A percentile compares a stretch with the other conserved stretches of the same genome.
Evolutionary conservation across 176 grass and related monocot genomes (phyloP).

Genomic region (Oryza rufipogon): DNA sequence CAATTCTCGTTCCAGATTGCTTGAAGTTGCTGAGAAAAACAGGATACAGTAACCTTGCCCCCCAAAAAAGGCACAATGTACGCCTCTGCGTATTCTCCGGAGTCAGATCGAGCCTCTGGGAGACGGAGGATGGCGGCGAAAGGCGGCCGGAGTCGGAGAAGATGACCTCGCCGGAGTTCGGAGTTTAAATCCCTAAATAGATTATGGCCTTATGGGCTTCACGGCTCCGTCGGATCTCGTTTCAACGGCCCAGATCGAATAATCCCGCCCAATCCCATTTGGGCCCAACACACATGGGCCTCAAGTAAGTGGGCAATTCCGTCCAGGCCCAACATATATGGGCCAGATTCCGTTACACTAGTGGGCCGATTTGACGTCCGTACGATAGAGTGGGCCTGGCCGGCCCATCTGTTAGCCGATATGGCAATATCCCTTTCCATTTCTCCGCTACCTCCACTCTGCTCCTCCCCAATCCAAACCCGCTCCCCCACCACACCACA

Average conservation of each 20-base stretch:
- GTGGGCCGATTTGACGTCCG: not conserved
- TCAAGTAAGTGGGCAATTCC: too few species aligned
- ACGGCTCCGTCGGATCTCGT: too few species aligned
- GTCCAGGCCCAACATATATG: not conserved
- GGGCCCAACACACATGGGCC: not conserved
- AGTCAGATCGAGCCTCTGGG: not conserved
- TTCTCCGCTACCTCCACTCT: not conserved
- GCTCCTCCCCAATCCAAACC: not conserved
- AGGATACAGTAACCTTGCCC: too few species aligned
- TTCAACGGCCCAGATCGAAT: too few species aligned
- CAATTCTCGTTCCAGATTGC: not conserved
- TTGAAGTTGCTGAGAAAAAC: too few species aligned
- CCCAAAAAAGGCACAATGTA: too few species aligned
- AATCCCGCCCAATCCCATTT: not conserved
- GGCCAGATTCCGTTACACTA: not conserved
- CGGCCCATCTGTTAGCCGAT: not conserved
- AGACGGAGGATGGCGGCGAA: not conserved
- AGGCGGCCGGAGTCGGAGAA: not conserved
- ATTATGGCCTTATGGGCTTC: too few species aligned
- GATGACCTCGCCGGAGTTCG: too few species aligned
- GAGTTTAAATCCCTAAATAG: too few species aligned
- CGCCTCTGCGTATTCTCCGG: not conserved
- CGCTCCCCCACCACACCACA: constrained; percentile 8
- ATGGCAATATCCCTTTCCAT: not conserved
- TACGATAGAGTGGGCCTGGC: too few species aligned